Percentiles rank a stretch among this genome's conserved stretches.
Conservation (phyloP, 2,329 filamentous ascomycete genomes). For the Talaromyces rugulosus region DNA sequence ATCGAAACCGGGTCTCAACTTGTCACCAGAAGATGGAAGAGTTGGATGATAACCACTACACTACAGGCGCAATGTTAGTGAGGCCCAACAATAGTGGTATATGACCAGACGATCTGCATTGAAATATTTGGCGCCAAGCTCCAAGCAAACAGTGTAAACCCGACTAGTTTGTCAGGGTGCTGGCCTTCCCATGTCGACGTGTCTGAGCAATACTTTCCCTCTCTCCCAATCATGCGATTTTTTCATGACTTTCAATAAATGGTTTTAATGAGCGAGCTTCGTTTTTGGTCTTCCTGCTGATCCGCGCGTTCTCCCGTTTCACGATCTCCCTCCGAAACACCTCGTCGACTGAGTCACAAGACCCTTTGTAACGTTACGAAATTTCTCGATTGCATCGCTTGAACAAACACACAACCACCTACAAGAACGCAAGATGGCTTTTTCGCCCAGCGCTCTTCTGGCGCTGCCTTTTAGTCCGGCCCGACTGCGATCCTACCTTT, state of each 20-base stretch:
- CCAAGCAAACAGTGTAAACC: not conserved
- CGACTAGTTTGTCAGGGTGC: not conserved
- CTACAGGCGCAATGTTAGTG: too few species aligned
- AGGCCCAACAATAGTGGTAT: too few species aligned
- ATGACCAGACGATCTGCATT: too few species aligned
- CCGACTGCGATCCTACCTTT: conserved; percentile 73
- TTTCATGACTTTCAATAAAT: not conserved
- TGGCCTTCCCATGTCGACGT: not conserved
- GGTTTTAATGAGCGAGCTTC: not conserved
- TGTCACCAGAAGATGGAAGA: too few species aligned
- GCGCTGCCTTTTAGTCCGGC: conserved; percentile 63
- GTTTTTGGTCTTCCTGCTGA: not conserved
- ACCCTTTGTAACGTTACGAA: not conserved
- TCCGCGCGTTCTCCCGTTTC: not conserved
- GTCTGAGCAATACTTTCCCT: not conserved
- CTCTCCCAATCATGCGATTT: not conserved
- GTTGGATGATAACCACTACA: too few species aligned
- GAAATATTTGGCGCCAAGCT: too few species aligned
- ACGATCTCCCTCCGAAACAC: not conserved
- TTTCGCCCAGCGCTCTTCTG: conserved; percentile 41
- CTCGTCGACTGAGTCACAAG: not conserved
- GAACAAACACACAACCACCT: not conserved
- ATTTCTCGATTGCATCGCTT: not conserved
- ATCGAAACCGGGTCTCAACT: too few species aligned
- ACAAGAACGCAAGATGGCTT: conserved; percentile 1